Evolutionary conservation across 2,329 filamentous ascomycete species (phyloP).

Genomic region (Fusarium sp.): DNA sequence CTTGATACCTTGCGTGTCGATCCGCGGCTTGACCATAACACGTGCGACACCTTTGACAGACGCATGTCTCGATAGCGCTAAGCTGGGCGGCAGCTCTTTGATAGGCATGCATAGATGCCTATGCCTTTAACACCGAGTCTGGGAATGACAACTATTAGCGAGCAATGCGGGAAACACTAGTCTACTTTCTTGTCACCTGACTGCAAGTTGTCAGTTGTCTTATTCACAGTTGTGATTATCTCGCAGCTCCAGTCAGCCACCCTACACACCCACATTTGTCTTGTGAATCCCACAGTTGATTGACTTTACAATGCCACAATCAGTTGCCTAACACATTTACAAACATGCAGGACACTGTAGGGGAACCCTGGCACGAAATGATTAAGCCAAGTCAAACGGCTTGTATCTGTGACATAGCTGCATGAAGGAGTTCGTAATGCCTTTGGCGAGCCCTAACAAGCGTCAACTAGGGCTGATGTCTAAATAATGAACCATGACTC

Average conservation of each 20-base stretch:
- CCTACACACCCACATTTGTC: slow-evolving; percentile 14
- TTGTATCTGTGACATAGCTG: not conserved
- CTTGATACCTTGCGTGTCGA: slow-evolving; percentile 30
- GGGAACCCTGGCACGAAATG: slow-evolving; percentile 19
- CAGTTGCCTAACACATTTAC: not conserved
- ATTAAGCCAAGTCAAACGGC: slow-evolving; percentile 11
- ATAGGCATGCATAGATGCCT: not conserved
- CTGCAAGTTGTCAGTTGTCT: not conserved
- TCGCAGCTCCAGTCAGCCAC: slow-evolving; percentile 5
- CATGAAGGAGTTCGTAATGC: slow-evolving; percentile 24
- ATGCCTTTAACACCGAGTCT: not conserved
- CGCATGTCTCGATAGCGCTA: slow-evolving; percentile 8
- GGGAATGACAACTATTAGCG: not conserved
- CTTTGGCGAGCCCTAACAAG: slow-evolving; percentile 11
- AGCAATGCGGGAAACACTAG: not conserved
- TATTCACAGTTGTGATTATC: not conserved
- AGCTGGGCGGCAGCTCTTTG: not conserved
- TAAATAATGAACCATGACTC: slow-evolving; percentile 13
- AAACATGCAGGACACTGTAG: slow-evolving; percentile 4
- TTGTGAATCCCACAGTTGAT: slow-evolving; percentile 8
- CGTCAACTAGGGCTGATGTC: slow-evolving; percentile 19
- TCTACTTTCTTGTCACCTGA: not conserved
- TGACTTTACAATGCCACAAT: slow-evolving; percentile 1
- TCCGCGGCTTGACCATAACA: slow-evolving; percentile 26
- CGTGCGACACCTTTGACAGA: slow-evolving; percentile 14